Base-by-base conservation (phyloP, 257 asterid genomes). In the Solanum dulcamara region DNA sequence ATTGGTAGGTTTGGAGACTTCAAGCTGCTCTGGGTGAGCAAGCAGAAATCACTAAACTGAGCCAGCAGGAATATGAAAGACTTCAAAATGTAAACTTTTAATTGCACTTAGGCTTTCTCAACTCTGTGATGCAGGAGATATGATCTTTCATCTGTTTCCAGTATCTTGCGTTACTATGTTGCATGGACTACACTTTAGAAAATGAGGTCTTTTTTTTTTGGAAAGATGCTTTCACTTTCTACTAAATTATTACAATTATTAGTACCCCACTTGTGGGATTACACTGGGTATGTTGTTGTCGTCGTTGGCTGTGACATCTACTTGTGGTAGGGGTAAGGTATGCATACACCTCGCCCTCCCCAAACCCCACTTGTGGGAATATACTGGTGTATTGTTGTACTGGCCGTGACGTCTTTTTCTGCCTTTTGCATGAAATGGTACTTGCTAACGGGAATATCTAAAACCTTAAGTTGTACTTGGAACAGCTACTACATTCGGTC, bases 11-110 rank as follows among this genome's bases (percentile, higher is more conserved):
- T 83, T 97, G 99, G 99, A 95, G 99, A 91, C 99, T 97, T 91
- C 99, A 97, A 92, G 99, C 99, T 84, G 99, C 99, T 86, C 98
- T 97, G 80, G 99, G 99, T 79, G 99, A 97, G 90, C 99, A 95
- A 89, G 91, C 97, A 15, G 99, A 97, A 88, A 97, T 97, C 85
- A 97, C 99, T 10, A 97, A 95, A 90, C 89, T 90, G 86, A 97
- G 96, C 90, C 99, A 93, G 91, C 99, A 95, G 90, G 98, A 95
- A 87, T 97, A 95, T 80, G 99, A 97, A 90, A 93, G 98, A 81
- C 97, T 97, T 79, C 99, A 97, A 89, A 91, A 93, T 87, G 99
- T 97, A 92, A 92, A 53, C 42, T 48, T 79, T 79, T 79, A 48
- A 48, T 79, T 79, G 28, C 64, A 10, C 83, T 30, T 48, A 1